Evolutionary conservation across 805 yeast species (phyloP), one percentile per base, ranked within the genome.

Genomic region (Huiozyma naganishii): DNA sequence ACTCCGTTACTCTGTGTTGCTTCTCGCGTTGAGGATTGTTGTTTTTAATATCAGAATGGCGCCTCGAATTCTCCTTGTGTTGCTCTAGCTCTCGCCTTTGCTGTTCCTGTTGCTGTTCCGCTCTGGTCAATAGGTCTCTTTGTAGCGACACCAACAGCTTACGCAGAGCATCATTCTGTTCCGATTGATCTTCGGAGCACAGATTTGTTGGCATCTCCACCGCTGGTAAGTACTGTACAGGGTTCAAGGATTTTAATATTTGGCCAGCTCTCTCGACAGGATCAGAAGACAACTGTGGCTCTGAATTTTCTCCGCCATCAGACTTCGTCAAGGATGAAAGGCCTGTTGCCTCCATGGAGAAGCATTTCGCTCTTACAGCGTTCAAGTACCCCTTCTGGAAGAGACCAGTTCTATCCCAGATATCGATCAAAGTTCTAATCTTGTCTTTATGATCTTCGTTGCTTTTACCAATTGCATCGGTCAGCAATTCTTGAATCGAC

Each of bases 391-490:
- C 69, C 37, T 75, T 73, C 44, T 71, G 70, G 65, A 92, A 90
- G 11, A 95, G 83, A 37, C 77, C 78, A 33, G 88, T 82, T 50
- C 85, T 79, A 52, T 79, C 85, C 98, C 98, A 92, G 55, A 92
- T 89, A 50, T 86, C 95, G 51, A 92, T 74, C 52, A 92, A 72
- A 65, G 88, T 90, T 55, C 79, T 70, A 53, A 88, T 76, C 62
- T 89, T 92, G 46, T 78, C 87, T 58, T 64, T 75, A 64, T 70
- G 83, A 58, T 71, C 83, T 44, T 66, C 71, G 47, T 72, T 65
- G 48, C 77, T 69, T 47, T 72, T 76, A 36, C 73, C 69, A 50
- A 80, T 64, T 29, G 86, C 77, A 53, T 80, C 80, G 49, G 76
- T 77, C 48, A 86, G 63, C 45, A 85, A 62, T 37, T 73, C 71